Base-by-base conservation (phyloP, 305 asterid genomes). In the Solanum chacoense region DNA sequence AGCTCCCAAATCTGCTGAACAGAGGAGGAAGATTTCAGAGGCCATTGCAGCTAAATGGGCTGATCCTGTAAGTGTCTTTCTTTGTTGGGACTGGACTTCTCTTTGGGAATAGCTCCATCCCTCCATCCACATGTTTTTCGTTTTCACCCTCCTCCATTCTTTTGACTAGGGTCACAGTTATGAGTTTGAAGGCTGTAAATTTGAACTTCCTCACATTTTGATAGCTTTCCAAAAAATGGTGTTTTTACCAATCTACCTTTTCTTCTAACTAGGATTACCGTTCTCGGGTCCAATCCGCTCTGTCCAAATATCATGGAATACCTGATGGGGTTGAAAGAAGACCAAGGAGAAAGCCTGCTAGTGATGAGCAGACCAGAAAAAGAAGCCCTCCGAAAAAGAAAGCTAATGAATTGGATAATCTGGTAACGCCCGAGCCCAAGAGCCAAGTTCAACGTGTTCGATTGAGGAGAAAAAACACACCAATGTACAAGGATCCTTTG, bases 1-100 rank as follows among this genome's bases (percentile, higher is more conserved):
- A 91, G 99, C 98, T 38, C 98, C 98, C 22, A 96, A 97, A 87
- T 93, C 99, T 31, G 93, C 94, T 20, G 98, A 96, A 91, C 99
- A 97, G 91, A 95, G 94, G 94, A 94, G 93, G 91, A 96, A 94
- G 94, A 96, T 96, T 88, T 89, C 99, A 65, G 98, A 94, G 89
- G 95, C 99, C 89, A 95, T 97, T 86, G 91, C 98, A 81, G 98
- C 99, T 86, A 96, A 96, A 93, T 96, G 99, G 99, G 95, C 98
- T n/a, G 99, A 97, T 89, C 98, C 98, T 73, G 99, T 97, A 94
- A 93, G 96, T 79, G 80, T 86, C 86, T 63, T 55, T 55, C 11
- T 73, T 38, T 85, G 20, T 36, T 87, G 42, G 6, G 45, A 31
- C 31, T 67, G 81, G 42, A 38, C 72, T 80, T 26, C 85, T 79